phyloP scores from a whole-genome alignment of 192 early-diverging fungal genomes.

The Backusella morwellensis region DNA sequence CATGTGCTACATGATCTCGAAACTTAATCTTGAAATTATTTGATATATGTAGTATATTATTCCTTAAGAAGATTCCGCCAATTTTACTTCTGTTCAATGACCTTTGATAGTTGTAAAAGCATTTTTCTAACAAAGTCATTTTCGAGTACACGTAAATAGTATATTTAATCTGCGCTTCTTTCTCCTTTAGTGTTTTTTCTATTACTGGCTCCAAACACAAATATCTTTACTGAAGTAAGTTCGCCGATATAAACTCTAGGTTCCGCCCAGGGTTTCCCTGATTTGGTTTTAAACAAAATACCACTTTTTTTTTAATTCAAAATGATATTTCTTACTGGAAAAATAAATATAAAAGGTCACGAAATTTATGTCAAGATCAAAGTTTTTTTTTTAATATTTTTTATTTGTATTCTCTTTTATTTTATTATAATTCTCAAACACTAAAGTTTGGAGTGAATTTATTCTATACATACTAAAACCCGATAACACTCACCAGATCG shows the following conservation, averaged over 20 bases:
- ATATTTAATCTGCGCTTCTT: not conserved
- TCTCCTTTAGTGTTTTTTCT: not conserved
- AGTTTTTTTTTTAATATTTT: not conserved
- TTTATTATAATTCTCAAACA: not conserved
- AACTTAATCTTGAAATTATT: not conserved
- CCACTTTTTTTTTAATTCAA: not conserved
- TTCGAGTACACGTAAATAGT: not conserved
- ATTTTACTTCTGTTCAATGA: not conserved
- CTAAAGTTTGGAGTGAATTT: not conserved
- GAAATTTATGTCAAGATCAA: not conserved
- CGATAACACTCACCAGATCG: not conserved
- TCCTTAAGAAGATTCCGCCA: not conserved
- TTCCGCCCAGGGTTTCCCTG: constrained; percentile 4
- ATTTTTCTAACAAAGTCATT: not conserved
- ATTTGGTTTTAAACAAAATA: not conserved
- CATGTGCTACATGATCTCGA: not conserved
- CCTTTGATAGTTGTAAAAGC: not conserved
- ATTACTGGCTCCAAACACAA: not conserved
- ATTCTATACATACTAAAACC: not conserved
- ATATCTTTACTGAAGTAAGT: not conserved
- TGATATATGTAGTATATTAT: not conserved
- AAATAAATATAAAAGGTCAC: not conserved
- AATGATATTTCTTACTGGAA: too few relatives aligned
- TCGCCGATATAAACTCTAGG: constrained; percentile 1
- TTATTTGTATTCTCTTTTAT: not conserved